Evolutionary conservation across 805 yeast species (phyloP), one percentile per base, ranked within the genome.

Genomic region (Sporopachydermia lactativora): DNA sequence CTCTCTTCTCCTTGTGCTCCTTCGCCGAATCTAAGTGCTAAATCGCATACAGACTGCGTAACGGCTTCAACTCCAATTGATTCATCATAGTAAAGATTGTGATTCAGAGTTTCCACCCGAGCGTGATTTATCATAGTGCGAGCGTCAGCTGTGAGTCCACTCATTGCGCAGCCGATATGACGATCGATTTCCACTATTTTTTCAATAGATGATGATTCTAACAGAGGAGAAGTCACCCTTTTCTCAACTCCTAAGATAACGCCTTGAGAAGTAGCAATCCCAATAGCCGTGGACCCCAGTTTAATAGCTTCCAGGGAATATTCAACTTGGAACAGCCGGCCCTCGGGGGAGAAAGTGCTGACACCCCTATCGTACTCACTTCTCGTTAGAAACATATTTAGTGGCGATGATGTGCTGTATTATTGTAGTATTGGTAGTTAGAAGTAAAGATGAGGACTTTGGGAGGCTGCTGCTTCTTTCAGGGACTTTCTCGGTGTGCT

Each of bases 361-460:
- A 92, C 98, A 47, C 98, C 99, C 61, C 99, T 81, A 59, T 92
- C 99, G 61, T 92, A 92, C 69, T 92, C 99, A 65, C 95, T 82
- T 78, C 99, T 81, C n/a, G 99, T 92, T 50, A 92, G 73, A 64
- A 92, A 92, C 99, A 92, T 92, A 41, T 43, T 46, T 41, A 17
- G 13, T 24, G 31, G 8, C n/a, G n/a, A n/a, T n/a, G n/a, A n/a
- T n/a, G n/a, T n/a, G n/a, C n/a, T n/a, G n/a, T n/a, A n/a, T n/a
- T n/a, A n/a, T n/a, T n/a, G n/a, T n/a, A n/a, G n/a, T n/a, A n/a
- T n/a, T n/a, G n/a, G n/a, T n/a, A n/a, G n/a, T n/a, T n/a, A n/a
- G n/a, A n/a, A n/a, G n/a, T n/a, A n/a, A n/a, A n/a, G n/a, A n/a
- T n/a, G n/a, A n/a, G n/a, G n/a, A n/a, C n/a, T n/a, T n/a, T n/a